A percentile compares a stretch with the other conserved stretches of the same genome.
Evolutionary conservation across 345 rosid species (phyloP).

Genomic region (Cardamine chenopodiifolia): DNA sequence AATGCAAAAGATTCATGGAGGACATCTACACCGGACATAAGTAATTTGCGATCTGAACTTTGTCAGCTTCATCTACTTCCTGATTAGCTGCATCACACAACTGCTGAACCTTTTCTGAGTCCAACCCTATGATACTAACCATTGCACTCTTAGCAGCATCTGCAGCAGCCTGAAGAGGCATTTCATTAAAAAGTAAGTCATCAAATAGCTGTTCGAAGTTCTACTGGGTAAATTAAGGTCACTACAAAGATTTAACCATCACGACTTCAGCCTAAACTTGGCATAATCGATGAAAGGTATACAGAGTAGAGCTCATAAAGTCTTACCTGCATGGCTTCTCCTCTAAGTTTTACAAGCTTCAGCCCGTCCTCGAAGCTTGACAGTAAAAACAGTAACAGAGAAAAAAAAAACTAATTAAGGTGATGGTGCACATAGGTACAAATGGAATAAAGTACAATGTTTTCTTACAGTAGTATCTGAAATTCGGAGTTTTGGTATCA

Average conservation of each 20-base stretch:
- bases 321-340: constrained; percentile 97
- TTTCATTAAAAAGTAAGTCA: constrained; percentile 13
- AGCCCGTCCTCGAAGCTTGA: constrained; percentile 95
- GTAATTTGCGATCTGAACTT: constrained; percentile 94
- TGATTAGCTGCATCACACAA: constrained; percentile 93
- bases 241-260: background rate
- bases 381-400: constrained; percentile 26
- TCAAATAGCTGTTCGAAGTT: constrained; percentile 10
- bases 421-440: background rate
- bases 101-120: constrained; percentile 79
- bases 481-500: background rate
- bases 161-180: constrained; percentile 73
- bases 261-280: background rate
- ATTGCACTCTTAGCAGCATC: constrained; percentile 95
- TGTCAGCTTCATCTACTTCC: constrained; percentile 77
- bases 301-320: background rate
- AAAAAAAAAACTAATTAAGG: constrained; percentile 13
- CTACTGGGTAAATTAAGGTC: constrained; percentile 21
- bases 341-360: constrained; percentile 90
- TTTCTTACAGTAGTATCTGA: background rate
- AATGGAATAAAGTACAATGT: background rate
- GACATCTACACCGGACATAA: constrained; percentile 64
- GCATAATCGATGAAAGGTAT: background rate
- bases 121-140: constrained; percentile 94
- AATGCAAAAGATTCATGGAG: constrained; percentile 29